These are phyloP conservation scores for Rubroboletus pulcherrimus DNA, from an alignment of 768 basidiomycete genomes.

Conservation along the genomic window DNA sequence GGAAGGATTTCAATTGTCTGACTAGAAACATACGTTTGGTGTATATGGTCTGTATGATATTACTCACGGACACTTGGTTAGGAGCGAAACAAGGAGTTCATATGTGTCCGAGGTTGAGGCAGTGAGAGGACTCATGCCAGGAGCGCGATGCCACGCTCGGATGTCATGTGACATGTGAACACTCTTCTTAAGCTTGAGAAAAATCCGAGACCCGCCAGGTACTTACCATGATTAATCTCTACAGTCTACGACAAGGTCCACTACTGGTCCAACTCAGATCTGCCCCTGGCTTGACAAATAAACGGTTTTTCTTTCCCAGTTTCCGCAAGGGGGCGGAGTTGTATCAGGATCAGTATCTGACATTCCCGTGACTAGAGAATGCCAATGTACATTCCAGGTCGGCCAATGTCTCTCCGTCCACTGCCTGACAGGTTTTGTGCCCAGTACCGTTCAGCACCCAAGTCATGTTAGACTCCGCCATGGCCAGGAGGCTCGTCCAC, in stretches of 20 bases:
- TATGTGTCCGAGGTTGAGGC: conserved; percentile 9
- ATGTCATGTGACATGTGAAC: background rate
- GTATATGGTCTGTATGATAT: background rate
- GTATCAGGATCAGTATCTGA: background rate
- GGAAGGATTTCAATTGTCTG: conserved; percentile 61
- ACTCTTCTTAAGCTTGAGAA: background rate
- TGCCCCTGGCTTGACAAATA: background rate
- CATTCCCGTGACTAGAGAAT: conserved; percentile 7
- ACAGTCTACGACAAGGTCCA: background rate
- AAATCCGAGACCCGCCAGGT: background rate
- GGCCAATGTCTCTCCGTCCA: background rate
- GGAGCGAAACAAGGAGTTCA: conserved; percentile 22
- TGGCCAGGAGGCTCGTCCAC: conserved; percentile 14
- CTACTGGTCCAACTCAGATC: background rate
- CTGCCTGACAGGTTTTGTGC: background rate
- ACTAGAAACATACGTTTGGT: conserved; percentile 8
- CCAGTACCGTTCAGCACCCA: background rate
- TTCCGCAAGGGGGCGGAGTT: background rate
- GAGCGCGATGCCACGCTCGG: background rate
- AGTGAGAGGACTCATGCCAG: background rate
- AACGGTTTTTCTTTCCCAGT: background rate
- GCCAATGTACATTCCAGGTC: conserved; percentile 12
- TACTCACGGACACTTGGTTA: conserved; percentile 28
- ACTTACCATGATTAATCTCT: background rate
- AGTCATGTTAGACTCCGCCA: conserved; percentile 7